A percentile compares a stretch with the other conserved stretches of the same genome.
phyloP scores from a whole-genome alignment of 208 protist genomes.

The Eutreptiella sp. region DNA sequence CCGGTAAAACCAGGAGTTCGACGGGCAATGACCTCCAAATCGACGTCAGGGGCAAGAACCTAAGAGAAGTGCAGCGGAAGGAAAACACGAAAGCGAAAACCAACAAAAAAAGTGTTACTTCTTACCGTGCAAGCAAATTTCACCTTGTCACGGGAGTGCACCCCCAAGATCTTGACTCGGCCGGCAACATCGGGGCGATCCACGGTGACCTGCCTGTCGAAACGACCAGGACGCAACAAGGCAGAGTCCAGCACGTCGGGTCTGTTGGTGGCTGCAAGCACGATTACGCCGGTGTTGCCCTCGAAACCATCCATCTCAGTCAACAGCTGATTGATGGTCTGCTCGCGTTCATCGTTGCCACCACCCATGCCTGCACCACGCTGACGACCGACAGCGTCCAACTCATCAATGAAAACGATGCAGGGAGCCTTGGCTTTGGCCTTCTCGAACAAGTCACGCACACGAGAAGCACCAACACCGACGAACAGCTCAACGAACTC shows the following conservation, averaged over 20 bases:
- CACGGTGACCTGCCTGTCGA: slow-evolving; percentile 52
- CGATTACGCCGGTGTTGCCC: too few species aligned
- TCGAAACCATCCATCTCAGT: slow-evolving; percentile 91
- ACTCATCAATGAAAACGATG: slow-evolving; percentile 98
- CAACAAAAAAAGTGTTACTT: neutral
- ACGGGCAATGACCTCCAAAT: slow-evolving; percentile 53
- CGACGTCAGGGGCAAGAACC: neutral
- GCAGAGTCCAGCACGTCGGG: slow-evolving; percentile 53
- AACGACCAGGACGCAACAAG: slow-evolving; percentile 46
- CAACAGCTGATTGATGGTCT: slow-evolving; percentile 92
- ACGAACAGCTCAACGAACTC: slow-evolving; percentile 97
- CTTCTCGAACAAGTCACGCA: slow-evolving; percentile 84
- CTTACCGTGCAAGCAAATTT: too few species aligned
- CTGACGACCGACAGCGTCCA: slow-evolving; percentile 87
- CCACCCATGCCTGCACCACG: slow-evolving; percentile 71
- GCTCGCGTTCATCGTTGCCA: slow-evolving; percentile 24
- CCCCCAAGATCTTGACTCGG: slow-evolving; percentile 38
- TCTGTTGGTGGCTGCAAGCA: slow-evolving; percentile 71
- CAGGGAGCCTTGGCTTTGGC: slow-evolving; percentile 82
- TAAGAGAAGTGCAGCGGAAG: neutral
- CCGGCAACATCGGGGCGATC: slow-evolving; percentile 47
- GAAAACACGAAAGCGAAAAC: neutral
- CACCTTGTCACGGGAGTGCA: slow-evolving; percentile 7
- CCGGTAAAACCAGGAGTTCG: slow-evolving; percentile 81
- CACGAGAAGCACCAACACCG: slow-evolving; percentile 85